Evolutionary conservation across 2,329 filamentous ascomycete genomes (phyloP).

Genomic region (Tolypocladium album): DNA sequence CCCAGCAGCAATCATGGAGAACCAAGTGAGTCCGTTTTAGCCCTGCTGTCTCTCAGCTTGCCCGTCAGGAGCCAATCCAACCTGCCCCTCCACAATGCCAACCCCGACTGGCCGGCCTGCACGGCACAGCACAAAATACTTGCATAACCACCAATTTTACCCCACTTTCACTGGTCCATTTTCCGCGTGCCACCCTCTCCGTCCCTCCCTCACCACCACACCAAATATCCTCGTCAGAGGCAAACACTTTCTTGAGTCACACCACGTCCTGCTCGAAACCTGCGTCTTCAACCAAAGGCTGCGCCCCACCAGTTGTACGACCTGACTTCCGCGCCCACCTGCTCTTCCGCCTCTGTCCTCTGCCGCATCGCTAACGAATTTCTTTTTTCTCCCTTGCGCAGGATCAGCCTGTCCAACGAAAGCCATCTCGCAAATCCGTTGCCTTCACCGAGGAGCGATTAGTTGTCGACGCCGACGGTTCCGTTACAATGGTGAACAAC

Average conservation of each 20-base stretch:
- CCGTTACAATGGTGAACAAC: constrained; percentile 67
- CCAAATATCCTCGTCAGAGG: constrained; percentile 1
- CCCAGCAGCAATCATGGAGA: constrained; percentile 9
- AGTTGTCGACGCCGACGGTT: constrained; percentile 82
- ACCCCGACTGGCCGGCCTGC: neutral
- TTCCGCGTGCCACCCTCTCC: constrained; percentile 2
- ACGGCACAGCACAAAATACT: neutral
- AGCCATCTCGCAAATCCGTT: constrained; percentile 76
- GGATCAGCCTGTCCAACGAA: constrained; percentile 38
- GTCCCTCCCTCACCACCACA: constrained; percentile 2
- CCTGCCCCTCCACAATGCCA: neutral
- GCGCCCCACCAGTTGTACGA: neutral
- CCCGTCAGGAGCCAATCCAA: constrained; percentile 1
- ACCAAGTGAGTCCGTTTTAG: constrained; percentile 7
- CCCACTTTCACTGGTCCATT: constrained; percentile 5
- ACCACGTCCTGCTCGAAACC: neutral
- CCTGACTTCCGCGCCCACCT: neutral
- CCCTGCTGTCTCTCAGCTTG: neutral
- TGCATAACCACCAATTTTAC: constrained; percentile 6
- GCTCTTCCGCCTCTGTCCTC: neutral
- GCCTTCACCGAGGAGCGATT: constrained; percentile 82
- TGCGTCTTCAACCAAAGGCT: neutral
- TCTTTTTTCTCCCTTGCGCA: constrained; percentile 9
- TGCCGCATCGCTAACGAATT: neutral
- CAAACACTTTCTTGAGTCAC: neutral